These are phyloP conservation scores for Yamadazyma jaroonii DNA, from an alignment of 1,139 yeast species.

Conservation along the genomic window DNA sequence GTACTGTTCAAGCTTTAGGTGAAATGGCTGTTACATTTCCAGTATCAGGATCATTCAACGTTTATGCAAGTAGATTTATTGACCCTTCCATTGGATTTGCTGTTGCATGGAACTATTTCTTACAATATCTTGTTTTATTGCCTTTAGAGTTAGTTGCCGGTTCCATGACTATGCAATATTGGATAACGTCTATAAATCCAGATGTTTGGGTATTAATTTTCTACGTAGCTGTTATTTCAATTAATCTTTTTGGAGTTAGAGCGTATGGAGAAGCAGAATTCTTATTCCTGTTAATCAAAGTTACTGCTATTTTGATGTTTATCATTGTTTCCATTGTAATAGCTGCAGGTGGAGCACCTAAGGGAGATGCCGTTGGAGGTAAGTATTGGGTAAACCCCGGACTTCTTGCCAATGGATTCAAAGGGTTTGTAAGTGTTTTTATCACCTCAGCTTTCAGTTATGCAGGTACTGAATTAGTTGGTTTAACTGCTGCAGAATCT, in stretches of 20 bases:
- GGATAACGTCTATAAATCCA: constrained; percentile 36
- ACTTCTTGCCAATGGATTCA: constrained; percentile 41
- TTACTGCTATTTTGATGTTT: constrained; percentile 39
- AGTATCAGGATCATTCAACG: constrained; percentile 38
- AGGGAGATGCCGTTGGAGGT: constrained; percentile 36
- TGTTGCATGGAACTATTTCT: constrained; percentile 43
- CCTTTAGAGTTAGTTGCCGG: constrained; percentile 41
- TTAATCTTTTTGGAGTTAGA: constrained; percentile 39
- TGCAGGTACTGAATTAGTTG: constrained; percentile 43
- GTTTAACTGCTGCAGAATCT: constrained; percentile 42
- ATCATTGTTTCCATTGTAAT: constrained; percentile 40
- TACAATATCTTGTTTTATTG: constrained; percentile 34
- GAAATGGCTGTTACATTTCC: constrained; percentile 40
- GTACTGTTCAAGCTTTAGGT: constrained; percentile 42
- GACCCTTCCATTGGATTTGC: constrained; percentile 44
- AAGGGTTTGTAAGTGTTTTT: constrained; percentile 39
- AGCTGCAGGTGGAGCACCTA: constrained; percentile 41
- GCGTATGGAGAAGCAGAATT: constrained; percentile 48
- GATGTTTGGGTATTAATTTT: constrained; percentile 40
- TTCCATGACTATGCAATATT: constrained; percentile 38
- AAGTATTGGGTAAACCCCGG: constrained; percentile 41
- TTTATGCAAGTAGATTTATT: constrained; percentile 38
- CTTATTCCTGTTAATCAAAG: constrained; percentile 35
- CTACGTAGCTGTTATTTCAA: constrained; percentile 32
- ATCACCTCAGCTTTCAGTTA: constrained; percentile 44